phyloP scores from a whole-genome alignment of 352 stramenopile species.

The Phytophthora palmivora region DNA sequence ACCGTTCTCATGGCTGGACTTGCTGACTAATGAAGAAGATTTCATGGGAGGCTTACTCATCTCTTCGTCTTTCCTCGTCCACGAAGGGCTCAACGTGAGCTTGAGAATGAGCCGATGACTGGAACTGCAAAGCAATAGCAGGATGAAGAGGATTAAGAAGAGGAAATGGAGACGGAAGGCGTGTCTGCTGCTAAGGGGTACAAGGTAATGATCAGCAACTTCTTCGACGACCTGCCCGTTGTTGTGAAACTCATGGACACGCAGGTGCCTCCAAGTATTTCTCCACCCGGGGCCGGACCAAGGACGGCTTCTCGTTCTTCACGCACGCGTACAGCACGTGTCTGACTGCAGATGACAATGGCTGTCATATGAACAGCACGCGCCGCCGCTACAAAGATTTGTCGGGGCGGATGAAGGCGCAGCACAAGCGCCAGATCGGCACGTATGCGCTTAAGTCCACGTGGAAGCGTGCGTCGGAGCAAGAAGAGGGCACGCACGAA shows the following conservation, averaged over 20 bases:
- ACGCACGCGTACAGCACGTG: constrained; percentile 78
- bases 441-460: constrained; percentile 49
- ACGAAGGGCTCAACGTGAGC: constrained; percentile 1
- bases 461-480: constrained; percentile 52
- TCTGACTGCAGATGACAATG: constrained; percentile 57
- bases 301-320: constrained; percentile 55
- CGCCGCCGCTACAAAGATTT: constrained; percentile 77
- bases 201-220: constrained; percentile 41
- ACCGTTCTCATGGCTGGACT: constrained; percentile 53
- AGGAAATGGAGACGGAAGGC: constrained; percentile 31
- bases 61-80: constrained; percentile 26
- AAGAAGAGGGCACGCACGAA: constrained; percentile 51
- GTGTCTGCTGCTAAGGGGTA: constrained; percentile 9
- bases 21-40: constrained; percentile 57
- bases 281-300: constrained; percentile 43
- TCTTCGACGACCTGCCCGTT: constrained; percentile 61
- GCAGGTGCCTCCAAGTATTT: constrained; percentile 39
- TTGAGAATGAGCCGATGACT: constrained; percentile 34
- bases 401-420: constrained; percentile 61
- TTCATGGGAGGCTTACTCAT: constrained; percentile 32
- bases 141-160: constrained; percentile 25
- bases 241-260: constrained; percentile 59
- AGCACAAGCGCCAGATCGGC: constrained; percentile 62
- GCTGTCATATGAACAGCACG: constrained; percentile 55
- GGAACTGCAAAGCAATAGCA: constrained; percentile 7